Conservation (phyloP, 306 rosid species). For the Myrica gale region DNA sequence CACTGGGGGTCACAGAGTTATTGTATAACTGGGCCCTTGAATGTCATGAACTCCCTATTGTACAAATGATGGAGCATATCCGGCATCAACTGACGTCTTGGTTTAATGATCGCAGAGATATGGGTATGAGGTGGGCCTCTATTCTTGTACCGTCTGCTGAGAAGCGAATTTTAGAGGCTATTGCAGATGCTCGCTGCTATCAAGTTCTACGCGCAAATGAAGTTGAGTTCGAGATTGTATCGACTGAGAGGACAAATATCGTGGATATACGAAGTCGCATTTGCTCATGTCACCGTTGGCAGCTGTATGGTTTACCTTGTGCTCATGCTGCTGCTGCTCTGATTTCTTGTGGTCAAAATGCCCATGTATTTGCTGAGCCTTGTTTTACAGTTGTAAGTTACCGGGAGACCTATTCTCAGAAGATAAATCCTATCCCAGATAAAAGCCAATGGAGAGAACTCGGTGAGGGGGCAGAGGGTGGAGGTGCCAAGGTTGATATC, state of each 20-base stretch:
- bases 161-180: constrained; percentile 80
- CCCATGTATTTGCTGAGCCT: constrained; percentile 82
- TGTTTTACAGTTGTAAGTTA: constrained; percentile 85
- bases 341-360: constrained; percentile 86
- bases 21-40: constrained; percentile 97
- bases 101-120: constrained; percentile 70
- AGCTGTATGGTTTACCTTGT: constrained; percentile 92
- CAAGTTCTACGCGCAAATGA: constrained; percentile 98
- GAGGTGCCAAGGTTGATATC: constrained; percentile 67
- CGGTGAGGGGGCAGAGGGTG: constrained; percentile 80
- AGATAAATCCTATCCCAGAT: constrained; percentile 74
- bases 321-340: constrained; percentile 99
- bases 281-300: constrained; percentile 98
- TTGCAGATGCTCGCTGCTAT: constrained; percentile 91
- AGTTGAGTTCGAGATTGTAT: constrained; percentile 96
- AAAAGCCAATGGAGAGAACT: constrained; percentile 74
- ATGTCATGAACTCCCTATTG: constrained; percentile 94
- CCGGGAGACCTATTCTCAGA: constrained; percentile 73
- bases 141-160: constrained; percentile 94
- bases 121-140: constrained; percentile 80
- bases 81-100: constrained; percentile 71
- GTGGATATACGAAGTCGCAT: constrained; percentile 84
- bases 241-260: constrained; percentile 93
- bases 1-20: constrained; percentile 84
- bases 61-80: constrained; percentile 95